A percentile compares a stretch with the other conserved stretches of the same genome.
Evolutionary conservation across 306 rosid species (phyloP).

Genomic region (Casuarina equisetifolia): DNA sequence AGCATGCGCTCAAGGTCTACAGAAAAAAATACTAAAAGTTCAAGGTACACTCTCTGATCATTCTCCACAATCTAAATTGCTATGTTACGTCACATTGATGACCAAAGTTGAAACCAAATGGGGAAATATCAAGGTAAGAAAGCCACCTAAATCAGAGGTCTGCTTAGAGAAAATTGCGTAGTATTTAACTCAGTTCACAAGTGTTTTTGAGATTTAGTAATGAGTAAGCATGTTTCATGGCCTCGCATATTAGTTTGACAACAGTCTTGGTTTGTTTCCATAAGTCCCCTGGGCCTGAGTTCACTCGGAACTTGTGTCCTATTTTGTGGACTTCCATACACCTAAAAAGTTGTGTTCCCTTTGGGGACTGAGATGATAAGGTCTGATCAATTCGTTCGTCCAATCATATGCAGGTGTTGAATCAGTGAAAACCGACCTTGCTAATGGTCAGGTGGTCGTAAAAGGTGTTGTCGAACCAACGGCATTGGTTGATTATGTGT

Average conservation of each 20-base stretch:
- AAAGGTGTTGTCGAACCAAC: constrained; percentile 68
- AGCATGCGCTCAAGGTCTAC: constrained; percentile 84
- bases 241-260: too few species aligned
- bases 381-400: not conserved
- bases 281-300: too few species aligned
- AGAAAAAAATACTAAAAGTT: constrained; percentile 70
- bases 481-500: constrained; percentile 65
- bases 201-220: too few species aligned
- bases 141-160: not conserved
- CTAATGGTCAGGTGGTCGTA: constrained; percentile 62
- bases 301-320: too few species aligned
- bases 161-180: not conserved
- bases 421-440: constrained; percentile 79
- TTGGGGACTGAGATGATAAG: too few species aligned
- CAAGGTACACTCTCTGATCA: constrained; percentile 50
- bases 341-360: too few species aligned
- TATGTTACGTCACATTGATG: not conserved
- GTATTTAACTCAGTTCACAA: too few species aligned
- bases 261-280: too few species aligned
- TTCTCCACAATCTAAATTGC: not conserved
- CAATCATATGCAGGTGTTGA: constrained; percentile 65
- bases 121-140: not conserved
- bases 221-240: too few species aligned
- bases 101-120: not conserved
- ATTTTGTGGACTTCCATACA: too few species aligned